Evolutionary conservation across 768 basidiomycete genomes (phyloP).

Genomic region (Lactarius evosmus): DNA sequence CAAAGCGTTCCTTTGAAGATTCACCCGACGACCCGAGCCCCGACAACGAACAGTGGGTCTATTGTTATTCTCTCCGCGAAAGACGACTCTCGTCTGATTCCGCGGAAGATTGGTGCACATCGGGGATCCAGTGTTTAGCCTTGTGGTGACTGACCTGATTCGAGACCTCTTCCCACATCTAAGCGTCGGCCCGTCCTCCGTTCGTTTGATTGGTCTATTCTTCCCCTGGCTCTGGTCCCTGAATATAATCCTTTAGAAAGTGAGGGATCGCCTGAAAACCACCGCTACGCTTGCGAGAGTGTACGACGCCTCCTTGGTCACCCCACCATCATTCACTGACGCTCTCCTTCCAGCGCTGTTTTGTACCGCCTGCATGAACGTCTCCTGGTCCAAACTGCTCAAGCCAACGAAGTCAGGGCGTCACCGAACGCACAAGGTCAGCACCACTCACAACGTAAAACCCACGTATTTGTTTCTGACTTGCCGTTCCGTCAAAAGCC

Average conservation of each 20-base stretch:
- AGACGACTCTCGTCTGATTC: background rate
- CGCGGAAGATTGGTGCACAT: slow-evolving; percentile 13
- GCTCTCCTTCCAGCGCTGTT: slow-evolving; percentile 11
- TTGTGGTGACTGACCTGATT: slow-evolving; percentile 19
- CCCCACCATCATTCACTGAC: background rate
- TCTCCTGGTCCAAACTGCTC: slow-evolving; percentile 12
- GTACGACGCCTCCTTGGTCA: background rate
- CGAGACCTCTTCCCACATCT: slow-evolving; percentile 11
- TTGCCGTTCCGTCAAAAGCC: slow-evolving; percentile 5
- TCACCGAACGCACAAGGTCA: slow-evolving; percentile 20
- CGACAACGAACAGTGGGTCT: slow-evolving; percentile 18
- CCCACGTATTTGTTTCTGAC: background rate
- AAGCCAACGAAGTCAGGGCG: slow-evolving; percentile 14
- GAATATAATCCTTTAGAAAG: slow-evolving; percentile 7
- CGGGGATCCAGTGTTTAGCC: slow-evolving; percentile 20
- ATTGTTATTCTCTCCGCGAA: background rate
- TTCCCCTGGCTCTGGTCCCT: background rate
- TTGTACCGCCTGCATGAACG: slow-evolving; percentile 13
- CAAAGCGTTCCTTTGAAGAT: slow-evolving; percentile 20
- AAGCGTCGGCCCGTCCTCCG: slow-evolving; percentile 21
- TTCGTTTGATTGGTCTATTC: background rate
- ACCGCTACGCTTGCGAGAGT: slow-evolving; percentile 13
- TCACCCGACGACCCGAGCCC: slow-evolving; percentile 5
- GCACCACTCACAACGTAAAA: background rate
- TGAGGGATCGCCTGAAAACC: slow-evolving; percentile 21